Percentiles rank a stretch among this genome's conserved stretches.
Evolutionary conservation across 768 basidiomycete species (phyloP).

Genomic region (Trametopsis cervina): DNA sequence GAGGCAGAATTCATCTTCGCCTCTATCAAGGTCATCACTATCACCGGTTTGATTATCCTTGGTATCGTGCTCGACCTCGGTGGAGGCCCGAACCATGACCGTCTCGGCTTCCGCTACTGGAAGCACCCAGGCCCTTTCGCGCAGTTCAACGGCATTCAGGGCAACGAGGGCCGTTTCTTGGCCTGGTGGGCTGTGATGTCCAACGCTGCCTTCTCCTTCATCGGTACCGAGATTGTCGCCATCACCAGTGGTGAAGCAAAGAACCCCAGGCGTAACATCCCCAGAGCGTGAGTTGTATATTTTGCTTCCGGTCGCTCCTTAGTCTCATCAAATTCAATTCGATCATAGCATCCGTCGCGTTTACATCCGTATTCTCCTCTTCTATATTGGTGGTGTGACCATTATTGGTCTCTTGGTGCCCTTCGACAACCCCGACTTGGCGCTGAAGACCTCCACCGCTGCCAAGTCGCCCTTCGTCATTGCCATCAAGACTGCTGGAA

Average conservation of each 20-base stretch:
- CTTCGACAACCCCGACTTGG: constrained; percentile 51
- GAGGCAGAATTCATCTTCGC: constrained; percentile 87
- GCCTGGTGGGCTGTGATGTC: constrained; percentile 67
- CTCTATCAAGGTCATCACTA: constrained; percentile 87
- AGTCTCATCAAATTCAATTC: constrained; percentile 62
- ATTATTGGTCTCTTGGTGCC: constrained; percentile 84
- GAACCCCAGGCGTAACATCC: constrained; percentile 71
- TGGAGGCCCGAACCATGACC: constrained; percentile 78
- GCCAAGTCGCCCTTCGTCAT: constrained; percentile 83
- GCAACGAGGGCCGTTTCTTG: constrained; percentile 71
- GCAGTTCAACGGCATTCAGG: constrained; percentile 57
- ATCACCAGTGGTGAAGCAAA: constrained; percentile 88
- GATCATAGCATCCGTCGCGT: constrained; percentile 38
- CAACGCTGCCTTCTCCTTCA: constrained; percentile 89
- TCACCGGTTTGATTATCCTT: constrained; percentile 53
- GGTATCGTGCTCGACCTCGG: constrained; percentile 77
- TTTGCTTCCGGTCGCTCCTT: constrained; percentile 50
- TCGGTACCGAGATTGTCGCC: constrained; percentile 92
- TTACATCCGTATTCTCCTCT: constrained; percentile 76
- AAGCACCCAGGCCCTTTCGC: constrained; percentile 84
- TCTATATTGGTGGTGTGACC: constrained; percentile 44
- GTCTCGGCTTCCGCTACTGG: constrained; percentile 73
- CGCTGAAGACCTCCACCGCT: constrained; percentile 48
- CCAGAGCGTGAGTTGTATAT: constrained; percentile 31
- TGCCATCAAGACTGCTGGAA: constrained; percentile 81